Base-by-base conservation (phyloP, 768 basidiomycete genomes). In the Russula emetica region DNA sequence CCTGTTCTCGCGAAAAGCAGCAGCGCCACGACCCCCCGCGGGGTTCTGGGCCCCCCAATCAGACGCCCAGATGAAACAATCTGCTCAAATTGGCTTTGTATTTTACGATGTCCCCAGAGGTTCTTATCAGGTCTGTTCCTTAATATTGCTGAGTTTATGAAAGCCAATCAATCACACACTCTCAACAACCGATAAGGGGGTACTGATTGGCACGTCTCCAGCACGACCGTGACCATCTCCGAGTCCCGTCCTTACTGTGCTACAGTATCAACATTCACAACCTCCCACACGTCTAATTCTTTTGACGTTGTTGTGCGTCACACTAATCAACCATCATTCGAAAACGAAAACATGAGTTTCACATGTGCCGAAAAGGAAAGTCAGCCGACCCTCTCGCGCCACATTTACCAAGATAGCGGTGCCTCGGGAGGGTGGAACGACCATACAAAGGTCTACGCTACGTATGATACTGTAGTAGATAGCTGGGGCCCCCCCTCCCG, bases 111-210 rank as follows among this genome's bases (percentile, higher is more conserved):
- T 0, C 0, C 20, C 20, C 6, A n/a, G 36, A 58, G n/a, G 10
- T 40, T n/a, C n/a, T 18, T 16, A 36, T 45, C 22, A 7, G 3
- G 22, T 34, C 24, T 26, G 62, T 58, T 22, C 62, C 62, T 63
- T 44, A 49, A 58, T 58, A 14, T 52, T 52, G 24, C 61, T 42
- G 14, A 20, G 22, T 30, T 52, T 52, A 22, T 5, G n/a, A n/a
- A 32, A 32, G 32, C 32, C 32, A 32, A 32, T 32, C 45, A 44
- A 13, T 18, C 20, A 5, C 9, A 18, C 28, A n/a, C 38, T 36
- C 36, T 36, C 36, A 18, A 50, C 38, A 11, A n/a, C 20, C 26
- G 26, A 36, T 16, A 20, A 36, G 44, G 0, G 16, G 16, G 51
- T 24, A n/a, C 40, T 16, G 32, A 62, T 51, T 34, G 13, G 40